Percentiles rank a stretch among this genome's conserved stretches.
phyloP scores from a whole-genome alignment of 164 flowering plant species.

The Dillenia suffruticosa region DNA sequence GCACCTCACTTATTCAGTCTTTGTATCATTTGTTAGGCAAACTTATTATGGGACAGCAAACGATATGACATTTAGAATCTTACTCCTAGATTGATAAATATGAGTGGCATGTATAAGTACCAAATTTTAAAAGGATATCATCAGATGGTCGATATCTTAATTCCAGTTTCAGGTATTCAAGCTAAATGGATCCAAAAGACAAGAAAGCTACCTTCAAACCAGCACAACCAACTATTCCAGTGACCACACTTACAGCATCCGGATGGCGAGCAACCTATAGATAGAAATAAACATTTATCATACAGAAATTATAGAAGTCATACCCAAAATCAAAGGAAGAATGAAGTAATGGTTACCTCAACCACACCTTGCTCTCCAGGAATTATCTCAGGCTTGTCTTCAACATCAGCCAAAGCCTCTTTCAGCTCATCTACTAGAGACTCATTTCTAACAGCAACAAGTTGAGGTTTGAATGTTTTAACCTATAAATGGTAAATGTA shows the following conservation, averaged over 20 bases:
- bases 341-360: constrained; percentile 47
- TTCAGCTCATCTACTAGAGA: constrained; percentile 66
- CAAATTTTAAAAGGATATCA: too few relatives aligned
- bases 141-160: too few relatives aligned
- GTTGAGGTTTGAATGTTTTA: constrained; percentile 72
- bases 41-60: too few relatives aligned
- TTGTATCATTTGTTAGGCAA: too few relatives aligned
- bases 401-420: constrained; percentile 83
- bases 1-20: too few relatives aligned
- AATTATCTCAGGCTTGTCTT: constrained; percentile 84
- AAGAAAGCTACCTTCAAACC: constrained; percentile 69
- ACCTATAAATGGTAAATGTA: constrained; percentile 36
- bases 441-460: constrained; percentile 85
- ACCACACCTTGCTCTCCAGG: constrained; percentile 90
- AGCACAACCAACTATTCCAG: constrained; percentile 99
- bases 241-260: constrained; percentile 94
- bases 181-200: not conserved
- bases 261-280: constrained; percentile 96
- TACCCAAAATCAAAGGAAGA: constrained; percentile 2
- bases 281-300: constrained; percentile 1
- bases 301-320: not conserved
- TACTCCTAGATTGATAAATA: too few relatives aligned
- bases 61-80: too few relatives aligned
- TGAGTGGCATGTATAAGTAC: too few relatives aligned
- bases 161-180: not conserved